These are phyloP conservation scores for Aspergillus phoenicis DNA, from an alignment of 2,329 filamentous ascomycete species.

Conservation along the genomic window DNA sequence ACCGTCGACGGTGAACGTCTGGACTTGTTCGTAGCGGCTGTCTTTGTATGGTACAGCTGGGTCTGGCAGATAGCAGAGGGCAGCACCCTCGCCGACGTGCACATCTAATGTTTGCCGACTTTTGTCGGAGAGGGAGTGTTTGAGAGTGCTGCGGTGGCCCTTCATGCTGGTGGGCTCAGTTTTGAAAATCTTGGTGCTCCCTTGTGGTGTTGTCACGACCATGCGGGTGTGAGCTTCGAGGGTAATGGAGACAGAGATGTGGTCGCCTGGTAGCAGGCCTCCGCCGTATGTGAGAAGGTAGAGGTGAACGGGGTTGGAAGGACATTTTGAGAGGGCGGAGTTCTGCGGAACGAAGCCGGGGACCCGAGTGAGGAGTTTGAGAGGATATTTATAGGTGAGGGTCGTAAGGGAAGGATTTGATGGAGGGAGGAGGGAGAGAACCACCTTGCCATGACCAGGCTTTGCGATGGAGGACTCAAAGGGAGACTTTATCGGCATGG, in stretches of 20 bases:
- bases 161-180: constrained; percentile 51
- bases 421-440: constrained; percentile 72
- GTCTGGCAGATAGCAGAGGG: constrained; percentile 74
- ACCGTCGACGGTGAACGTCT: constrained; percentile 67
- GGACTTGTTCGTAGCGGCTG: constrained; percentile 81
- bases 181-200: constrained; percentile 96
- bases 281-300: constrained; percentile 95
- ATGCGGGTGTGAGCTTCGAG: constrained; percentile 68
- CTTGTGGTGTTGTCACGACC: constrained; percentile 63
- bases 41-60: constrained; percentile 87
- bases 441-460: constrained; percentile 76
- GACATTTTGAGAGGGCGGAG: constrained; percentile 33
- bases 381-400: constrained; percentile 87
- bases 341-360: constrained; percentile 61
- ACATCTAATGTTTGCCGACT: constrained; percentile 55
- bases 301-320: constrained; percentile 67
- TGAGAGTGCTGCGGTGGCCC: constrained; percentile 44
- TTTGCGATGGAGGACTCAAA: constrained; percentile 73
- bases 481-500: constrained; percentile 59
- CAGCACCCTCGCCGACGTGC: constrained; percentile 51
- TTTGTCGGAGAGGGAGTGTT: constrained; percentile 34
- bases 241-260: constrained; percentile 71
- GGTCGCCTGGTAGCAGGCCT: constrained; percentile 85
- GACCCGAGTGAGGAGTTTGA: constrained; percentile 86
- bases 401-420: constrained; percentile 70